phyloP scores from a whole-genome alignment of 352 stramenopile species.

The Globisporangium rhizosaccharum region DNA sequence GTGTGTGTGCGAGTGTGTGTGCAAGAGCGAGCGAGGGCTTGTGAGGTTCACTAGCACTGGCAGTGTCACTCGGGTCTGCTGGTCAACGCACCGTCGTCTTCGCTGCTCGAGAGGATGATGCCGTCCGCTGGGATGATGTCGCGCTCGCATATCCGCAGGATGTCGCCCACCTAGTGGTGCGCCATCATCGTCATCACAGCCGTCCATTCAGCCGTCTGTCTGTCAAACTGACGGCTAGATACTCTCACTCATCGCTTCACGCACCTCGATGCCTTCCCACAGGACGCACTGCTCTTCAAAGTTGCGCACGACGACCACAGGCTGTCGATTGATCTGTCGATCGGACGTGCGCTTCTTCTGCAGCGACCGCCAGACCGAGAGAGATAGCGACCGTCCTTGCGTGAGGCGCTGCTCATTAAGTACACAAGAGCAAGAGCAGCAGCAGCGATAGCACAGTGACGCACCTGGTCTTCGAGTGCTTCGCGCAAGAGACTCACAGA shows the following conservation, averaged over 20 bases:
- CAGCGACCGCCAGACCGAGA: not conserved
- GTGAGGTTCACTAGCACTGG: too few species aligned
- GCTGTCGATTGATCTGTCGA: conserved; percentile 52
- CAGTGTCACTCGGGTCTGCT: not conserved
- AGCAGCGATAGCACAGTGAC: conserved; percentile 21
- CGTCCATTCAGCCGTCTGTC: not conserved
- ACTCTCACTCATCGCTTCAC: not conserved
- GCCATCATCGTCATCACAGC: not conserved
- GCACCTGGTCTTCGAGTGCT: conserved; percentile 71
- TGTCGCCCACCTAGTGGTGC: conserved; percentile 63
- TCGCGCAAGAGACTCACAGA: conserved; percentile 71
- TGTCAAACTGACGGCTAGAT: not conserved
- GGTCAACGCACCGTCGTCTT: conserved; percentile 53
- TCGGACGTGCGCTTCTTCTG: conserved; percentile 54
- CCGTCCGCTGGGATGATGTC: conserved; percentile 90
- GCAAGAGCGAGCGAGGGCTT: conserved; percentile 2
- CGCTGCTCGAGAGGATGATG: conserved; percentile 81
- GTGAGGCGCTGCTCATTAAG: not conserved
- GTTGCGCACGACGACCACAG: conserved; percentile 50
- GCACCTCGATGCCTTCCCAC: conserved; percentile 75
- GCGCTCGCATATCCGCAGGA: conserved; percentile 80
- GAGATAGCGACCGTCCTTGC: not conserved
- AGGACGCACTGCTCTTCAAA: conserved; percentile 50
- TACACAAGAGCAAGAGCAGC: conserved; percentile 11
- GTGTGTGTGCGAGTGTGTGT: not conserved